A percentile compares a stretch with the other conserved stretches of the same genome.
Conservation (phyloP, 805 yeast genomes). For the Wickerhamomyces queroliae region DNA sequence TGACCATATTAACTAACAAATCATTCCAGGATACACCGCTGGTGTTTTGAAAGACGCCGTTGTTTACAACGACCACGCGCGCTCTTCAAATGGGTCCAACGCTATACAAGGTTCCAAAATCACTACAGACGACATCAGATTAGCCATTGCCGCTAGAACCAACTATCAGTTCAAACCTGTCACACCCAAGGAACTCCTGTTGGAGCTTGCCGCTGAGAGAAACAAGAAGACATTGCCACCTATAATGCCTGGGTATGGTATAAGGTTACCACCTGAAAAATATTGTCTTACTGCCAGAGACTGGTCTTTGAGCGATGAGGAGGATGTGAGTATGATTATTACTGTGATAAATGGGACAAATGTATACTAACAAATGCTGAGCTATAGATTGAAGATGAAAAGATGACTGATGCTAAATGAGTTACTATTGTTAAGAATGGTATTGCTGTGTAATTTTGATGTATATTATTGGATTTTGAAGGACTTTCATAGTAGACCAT, state of each 20-base stretch:
- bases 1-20: constrained; percentile 1
- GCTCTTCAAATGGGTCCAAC: constrained; percentile 32
- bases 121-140: constrained; percentile 82
- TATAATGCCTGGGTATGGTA: constrained; percentile 86
- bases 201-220: constrained; percentile 89
- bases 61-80: constrained; percentile 80
- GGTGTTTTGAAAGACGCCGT: constrained; percentile 87
- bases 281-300: constrained; percentile 85
- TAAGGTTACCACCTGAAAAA: constrained; percentile 95
- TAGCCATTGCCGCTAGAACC: constrained; percentile 92
- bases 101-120: constrained; percentile 41
- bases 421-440: neutral
- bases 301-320: constrained; percentile 59
- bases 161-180: constrained; percentile 94
- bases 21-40: constrained; percentile 61
- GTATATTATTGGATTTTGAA: too few species aligned
- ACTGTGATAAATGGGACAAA: neutral
- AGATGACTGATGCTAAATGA: constrained; percentile 16
- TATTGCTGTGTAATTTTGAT: neutral
- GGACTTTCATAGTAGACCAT: too few species aligned
- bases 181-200: constrained; percentile 85
- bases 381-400: constrained; percentile 15
- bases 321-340: constrained; percentile 8
- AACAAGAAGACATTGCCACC: constrained; percentile 88
- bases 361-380: constrained; percentile 4